Conservation (phyloP, 2,329 filamentous ascomycete species). For the Rutstroemia sp. region DNA sequence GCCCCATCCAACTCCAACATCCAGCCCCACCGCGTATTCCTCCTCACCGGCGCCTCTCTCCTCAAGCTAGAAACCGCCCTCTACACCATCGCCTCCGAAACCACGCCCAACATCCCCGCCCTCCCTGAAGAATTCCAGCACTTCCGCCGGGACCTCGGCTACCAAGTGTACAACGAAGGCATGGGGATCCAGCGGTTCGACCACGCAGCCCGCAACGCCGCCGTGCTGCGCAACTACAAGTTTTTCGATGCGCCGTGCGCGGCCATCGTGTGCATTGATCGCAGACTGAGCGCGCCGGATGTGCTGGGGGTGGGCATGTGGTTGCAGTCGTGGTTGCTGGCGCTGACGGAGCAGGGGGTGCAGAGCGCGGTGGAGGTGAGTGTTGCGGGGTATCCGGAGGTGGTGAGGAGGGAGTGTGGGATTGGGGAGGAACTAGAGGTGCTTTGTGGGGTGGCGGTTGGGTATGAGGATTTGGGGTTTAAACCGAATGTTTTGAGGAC, state of each 20-base stretch:
- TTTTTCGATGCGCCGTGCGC: not conserved
- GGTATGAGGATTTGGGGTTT: not conserved
- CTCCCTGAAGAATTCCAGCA: not conserved
- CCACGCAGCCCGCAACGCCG: not conserved
- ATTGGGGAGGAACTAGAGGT: constrained; percentile 2
- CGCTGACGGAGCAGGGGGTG: constrained; percentile 3
- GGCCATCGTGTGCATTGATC: constrained; percentile 4
- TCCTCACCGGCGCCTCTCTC: not conserved
- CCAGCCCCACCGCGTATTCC: not conserved
- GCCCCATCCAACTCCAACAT: constrained; percentile 9
- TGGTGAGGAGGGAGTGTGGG: not conserved
- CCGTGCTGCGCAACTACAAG: not conserved
- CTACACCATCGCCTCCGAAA: not conserved
- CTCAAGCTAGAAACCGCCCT: not conserved
- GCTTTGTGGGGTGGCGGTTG: constrained; percentile 3
- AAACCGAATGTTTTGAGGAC: not conserved
- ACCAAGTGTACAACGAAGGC: not conserved
- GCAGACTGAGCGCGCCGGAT: not conserved
- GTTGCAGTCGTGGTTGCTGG: constrained; percentile 3
- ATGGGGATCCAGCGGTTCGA: not conserved
- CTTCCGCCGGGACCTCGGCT: constrained; percentile 2
- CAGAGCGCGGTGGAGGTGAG: not conserved
- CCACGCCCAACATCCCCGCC: not conserved
- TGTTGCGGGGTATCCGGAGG: not conserved
- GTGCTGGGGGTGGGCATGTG: constrained; percentile 3